These are phyloP conservation scores for Diplodia seriata DNA, from an alignment of 2,329 filamentous ascomycete genomes.

Conservation along the genomic window DNA sequence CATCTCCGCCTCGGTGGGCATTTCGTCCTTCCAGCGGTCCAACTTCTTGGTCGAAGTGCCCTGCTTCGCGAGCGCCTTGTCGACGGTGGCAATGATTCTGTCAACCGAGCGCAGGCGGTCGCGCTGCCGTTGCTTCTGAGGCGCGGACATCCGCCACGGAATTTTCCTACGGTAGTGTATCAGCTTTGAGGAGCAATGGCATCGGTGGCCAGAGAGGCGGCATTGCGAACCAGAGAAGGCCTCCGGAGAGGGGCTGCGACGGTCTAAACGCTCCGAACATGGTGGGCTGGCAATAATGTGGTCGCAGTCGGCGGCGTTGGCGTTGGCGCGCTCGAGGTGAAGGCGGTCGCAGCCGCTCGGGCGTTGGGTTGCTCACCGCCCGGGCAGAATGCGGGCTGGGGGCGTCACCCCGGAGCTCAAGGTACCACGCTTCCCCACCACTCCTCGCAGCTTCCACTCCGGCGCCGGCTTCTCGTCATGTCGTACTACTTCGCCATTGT, in stretches of 20 bases:
- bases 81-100: conserved; percentile 81
- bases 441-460: background rate
- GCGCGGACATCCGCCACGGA: conserved; percentile 91
- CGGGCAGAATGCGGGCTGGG: conserved; percentile 20
- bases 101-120: conserved; percentile 85
- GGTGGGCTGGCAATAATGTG: conserved; percentile 35
- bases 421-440: conserved; percentile 3
- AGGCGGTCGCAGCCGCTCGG: conserved; percentile 7
- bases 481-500: conserved; percentile 99
- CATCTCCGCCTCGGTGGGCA: conserved; percentile 97
- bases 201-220: background rate
- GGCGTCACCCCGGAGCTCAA: conserved; percentile 18
- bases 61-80: conserved; percentile 75
- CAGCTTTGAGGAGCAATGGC: background rate
- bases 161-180: conserved; percentile 72
- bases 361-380: conserved; percentile 25
- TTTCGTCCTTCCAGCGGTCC: conserved; percentile 91
- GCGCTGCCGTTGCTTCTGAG: conserved; percentile 88
- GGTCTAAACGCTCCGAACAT: conserved; percentile 52
- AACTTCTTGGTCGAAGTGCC: conserved; percentile 75
- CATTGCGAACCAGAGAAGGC: conserved; percentile 46
- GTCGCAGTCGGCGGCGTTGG: background rate
- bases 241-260: conserved; percentile 49
- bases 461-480: conserved; percentile 64
- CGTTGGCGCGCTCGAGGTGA: background rate